A percentile compares a stretch with the other conserved stretches of the same genome.
phyloP scores from a whole-genome alignment of 179 eudicot genomes.

The Beta macrorhiza region DNA sequence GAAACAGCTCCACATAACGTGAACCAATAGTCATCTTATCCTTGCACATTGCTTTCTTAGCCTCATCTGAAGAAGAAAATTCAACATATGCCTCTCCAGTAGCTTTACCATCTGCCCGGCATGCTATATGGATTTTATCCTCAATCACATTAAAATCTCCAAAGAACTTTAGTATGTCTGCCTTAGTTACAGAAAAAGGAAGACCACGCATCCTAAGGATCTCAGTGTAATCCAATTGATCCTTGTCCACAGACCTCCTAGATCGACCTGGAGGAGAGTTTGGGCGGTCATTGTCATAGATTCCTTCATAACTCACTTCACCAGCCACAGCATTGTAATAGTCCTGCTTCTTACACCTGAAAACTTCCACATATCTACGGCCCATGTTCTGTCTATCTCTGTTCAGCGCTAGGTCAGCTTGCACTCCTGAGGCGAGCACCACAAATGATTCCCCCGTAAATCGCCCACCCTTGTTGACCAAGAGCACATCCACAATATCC shows the following conservation, averaged over 20 bases:
- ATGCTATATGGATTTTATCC: constrained; percentile 63
- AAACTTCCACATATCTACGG: constrained; percentile 83
- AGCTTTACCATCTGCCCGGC: constrained; percentile 73
- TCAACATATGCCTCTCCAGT: constrained; percentile 91
- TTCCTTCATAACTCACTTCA: constrained; percentile 63
- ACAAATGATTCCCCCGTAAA: constrained; percentile 82
- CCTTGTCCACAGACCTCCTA: constrained; percentile 60
- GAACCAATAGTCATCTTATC: constrained; percentile 77
- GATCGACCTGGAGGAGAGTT: constrained; percentile 47
- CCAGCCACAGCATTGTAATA: constrained; percentile 80
- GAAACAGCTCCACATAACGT: constrained; percentile 81
- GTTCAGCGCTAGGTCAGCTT: constrained; percentile 68
- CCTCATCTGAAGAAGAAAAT: constrained; percentile 69
- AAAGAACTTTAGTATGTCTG: constrained; percentile 60
- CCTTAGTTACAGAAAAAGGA: constrained; percentile 65
- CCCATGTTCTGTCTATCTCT: constrained; percentile 79
- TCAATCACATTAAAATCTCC: constrained; percentile 51
- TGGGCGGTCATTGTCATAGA: constrained; percentile 47
- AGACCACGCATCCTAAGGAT: constrained; percentile 74
- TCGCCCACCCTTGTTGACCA: constrained; percentile 63
- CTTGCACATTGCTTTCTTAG: constrained; percentile 82
- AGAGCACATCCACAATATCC: constrained; percentile 73
- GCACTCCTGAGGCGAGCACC: constrained; percentile 65
- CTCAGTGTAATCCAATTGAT: constrained; percentile 68
- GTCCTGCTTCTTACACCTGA: constrained; percentile 76